A percentile compares a stretch with the other conserved stretches of the same genome.
phyloP scores from a whole-genome alignment of 192 early-diverging fungal genomes.

The Backusella westeae region DNA sequence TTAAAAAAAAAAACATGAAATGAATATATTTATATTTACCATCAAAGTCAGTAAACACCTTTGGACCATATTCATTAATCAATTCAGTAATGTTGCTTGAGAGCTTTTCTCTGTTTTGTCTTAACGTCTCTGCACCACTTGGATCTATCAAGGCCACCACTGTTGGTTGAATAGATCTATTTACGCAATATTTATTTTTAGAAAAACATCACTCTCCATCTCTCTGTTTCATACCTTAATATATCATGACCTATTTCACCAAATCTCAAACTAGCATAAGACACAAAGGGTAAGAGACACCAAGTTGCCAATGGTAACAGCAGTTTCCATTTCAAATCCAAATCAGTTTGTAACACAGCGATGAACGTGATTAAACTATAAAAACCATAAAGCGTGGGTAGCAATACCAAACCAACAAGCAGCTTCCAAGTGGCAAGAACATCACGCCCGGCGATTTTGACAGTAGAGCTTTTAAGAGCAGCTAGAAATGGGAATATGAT shows the following conservation, averaged over 20 bases:
- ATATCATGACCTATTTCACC: constrained; percentile 76
- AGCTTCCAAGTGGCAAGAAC: constrained; percentile 97
- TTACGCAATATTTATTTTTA: background rate
- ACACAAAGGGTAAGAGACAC: constrained; percentile 60
- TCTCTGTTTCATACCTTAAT: constrained; percentile 49
- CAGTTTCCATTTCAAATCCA: constrained; percentile 39
- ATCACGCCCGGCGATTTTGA: constrained; percentile 94
- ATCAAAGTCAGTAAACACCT: constrained; percentile 76
- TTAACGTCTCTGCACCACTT: constrained; percentile 60
- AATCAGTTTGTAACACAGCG: constrained; percentile 28
- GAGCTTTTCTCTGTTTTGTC: constrained; percentile 67
- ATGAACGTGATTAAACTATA: constrained; percentile 68
- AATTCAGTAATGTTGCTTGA: constrained; percentile 73
- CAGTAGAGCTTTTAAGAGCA: constrained; percentile 84
- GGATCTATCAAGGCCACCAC: constrained; percentile 68
- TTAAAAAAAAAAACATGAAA: background rate
- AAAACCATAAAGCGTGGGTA: constrained; percentile 69
- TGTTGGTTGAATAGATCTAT: constrained; percentile 78
- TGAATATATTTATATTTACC: background rate
- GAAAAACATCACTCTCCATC: background rate
- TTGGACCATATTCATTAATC: constrained; percentile 84
- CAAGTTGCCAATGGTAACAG: constrained; percentile 42
- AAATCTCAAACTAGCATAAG: constrained; percentile 72
- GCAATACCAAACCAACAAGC: constrained; percentile 70
- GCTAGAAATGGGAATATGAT: constrained; percentile 34